Conservation (phyloP, 352 stramenopile genomes). For the Globisporangium emineosum region DNA sequence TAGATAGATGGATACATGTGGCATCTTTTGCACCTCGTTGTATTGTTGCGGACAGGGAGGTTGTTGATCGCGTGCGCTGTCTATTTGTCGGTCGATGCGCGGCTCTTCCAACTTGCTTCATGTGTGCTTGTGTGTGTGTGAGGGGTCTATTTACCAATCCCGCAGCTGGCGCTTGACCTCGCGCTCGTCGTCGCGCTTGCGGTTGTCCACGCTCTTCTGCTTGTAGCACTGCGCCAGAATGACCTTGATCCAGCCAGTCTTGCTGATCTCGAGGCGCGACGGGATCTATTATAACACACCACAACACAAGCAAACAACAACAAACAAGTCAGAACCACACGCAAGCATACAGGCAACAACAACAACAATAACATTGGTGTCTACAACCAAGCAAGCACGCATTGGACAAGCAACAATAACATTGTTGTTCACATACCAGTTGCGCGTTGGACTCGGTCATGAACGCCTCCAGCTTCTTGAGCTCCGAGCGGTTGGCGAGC, state of each 20-base stretch:
- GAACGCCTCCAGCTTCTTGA: constrained; percentile 78
- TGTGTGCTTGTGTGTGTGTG: background rate
- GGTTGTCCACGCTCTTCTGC: constrained; percentile 61
- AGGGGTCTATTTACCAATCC: constrained; percentile 53
- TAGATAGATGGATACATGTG: no score
- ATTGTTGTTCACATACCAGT: constrained; percentile 35
- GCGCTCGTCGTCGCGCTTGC: constrained; percentile 68
- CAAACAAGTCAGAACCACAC: background rate
- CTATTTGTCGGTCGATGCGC: background rate
- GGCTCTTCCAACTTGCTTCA: background rate
- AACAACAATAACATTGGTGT: background rate
- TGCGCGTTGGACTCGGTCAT: constrained; percentile 56
- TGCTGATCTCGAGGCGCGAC: constrained; percentile 64
- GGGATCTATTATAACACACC: constrained; percentile 43
- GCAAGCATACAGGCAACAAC: background rate
- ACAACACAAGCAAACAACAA: background rate
- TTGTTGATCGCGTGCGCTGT: no score
- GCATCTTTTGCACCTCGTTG: no score
- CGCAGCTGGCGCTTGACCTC: constrained; percentile 73
- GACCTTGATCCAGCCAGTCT: constrained; percentile 86
- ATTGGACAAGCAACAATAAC: background rate
- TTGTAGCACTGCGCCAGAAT: constrained; percentile 71
- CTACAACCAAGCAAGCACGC: background rate
- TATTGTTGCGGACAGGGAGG: no score
- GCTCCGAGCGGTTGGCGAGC: constrained; percentile 64